A percentile compares a stretch with the other conserved stretches of the same genome.
These are phyloP conservation scores for Gossypioides kirkii DNA, from an alignment of 345 rosid genomes.

Conservation along the genomic window DNA sequence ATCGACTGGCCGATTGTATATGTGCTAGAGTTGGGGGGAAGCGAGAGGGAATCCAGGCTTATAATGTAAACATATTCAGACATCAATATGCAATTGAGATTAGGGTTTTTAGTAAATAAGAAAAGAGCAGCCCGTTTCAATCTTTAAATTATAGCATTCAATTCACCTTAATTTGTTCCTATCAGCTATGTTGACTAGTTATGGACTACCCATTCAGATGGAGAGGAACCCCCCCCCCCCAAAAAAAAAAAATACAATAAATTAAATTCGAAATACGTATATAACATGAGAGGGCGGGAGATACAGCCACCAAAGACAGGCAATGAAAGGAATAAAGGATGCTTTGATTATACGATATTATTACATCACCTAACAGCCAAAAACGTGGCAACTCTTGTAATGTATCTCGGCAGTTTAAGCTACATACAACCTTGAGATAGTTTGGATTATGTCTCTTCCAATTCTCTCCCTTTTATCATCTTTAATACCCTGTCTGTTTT, in stretches of 20 bases:
- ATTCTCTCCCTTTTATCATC: constrained; percentile 12
- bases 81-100: not conserved
- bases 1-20: not conserved
- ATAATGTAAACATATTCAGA: not conserved
- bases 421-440: constrained; percentile 5
- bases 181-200: constrained; percentile 9
- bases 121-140: not conserved
- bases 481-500: constrained; percentile 22
- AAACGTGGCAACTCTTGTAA: constrained; percentile 1
- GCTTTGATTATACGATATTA: not conserved
- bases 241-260: not conserved
- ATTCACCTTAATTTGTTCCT: not conserved
- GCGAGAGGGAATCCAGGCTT: not conserved
- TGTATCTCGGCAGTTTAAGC: not conserved
- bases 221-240: constrained; percentile 10
- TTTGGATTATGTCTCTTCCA: not conserved
- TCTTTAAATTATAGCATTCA: constrained; percentile 10
- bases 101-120: not conserved
- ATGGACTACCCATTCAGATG: not conserved
- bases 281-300: not conserved
- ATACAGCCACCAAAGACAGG: constrained; percentile 5
- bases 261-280: not conserved
- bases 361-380: not conserved
- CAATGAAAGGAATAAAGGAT: constrained; percentile 2
- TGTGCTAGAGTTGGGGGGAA: not conserved